Evolutionary conservation across 2,329 filamentous ascomycete species (phyloP).

Genomic region (Lasiodiplodia theobromae): DNA sequence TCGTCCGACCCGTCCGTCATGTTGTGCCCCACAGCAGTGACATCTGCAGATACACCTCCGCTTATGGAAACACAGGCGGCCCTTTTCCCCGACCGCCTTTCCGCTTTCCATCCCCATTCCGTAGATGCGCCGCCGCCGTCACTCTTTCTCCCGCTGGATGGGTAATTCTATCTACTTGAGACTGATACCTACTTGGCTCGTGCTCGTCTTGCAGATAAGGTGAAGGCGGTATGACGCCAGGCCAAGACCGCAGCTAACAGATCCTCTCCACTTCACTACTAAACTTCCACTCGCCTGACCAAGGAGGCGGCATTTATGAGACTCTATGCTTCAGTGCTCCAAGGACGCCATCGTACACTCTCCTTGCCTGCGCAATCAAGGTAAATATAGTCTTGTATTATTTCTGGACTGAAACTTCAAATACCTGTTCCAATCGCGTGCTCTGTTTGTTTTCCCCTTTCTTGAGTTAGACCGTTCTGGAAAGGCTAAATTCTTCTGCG

Average conservation of each 20-base stretch:
- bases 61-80: background rate
- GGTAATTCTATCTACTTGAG: constrained; percentile 6
- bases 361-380: too few relatives aligned
- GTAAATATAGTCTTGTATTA: too few relatives aligned
- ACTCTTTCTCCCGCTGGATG: background rate
- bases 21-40: background rate
- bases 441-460: too few relatives aligned
- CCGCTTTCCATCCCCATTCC: background rate
- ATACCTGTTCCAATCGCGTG: too few relatives aligned
- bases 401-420: too few relatives aligned
- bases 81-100: constrained; percentile 10
- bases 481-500: background rate
- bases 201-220: background rate
- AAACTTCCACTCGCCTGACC: background rate
- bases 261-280: too few relatives aligned
- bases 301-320: constrained; percentile 18
- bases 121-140: constrained; percentile 1
- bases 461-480: background rate
- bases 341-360: too few relatives aligned
- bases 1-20: background rate
- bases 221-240: constrained; percentile 20
- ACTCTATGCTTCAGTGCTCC: too few relatives aligned
- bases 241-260: constrained; percentile 2
- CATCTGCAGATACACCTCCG: background rate
- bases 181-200: constrained; percentile 3